Percentiles rank a stretch among this genome's conserved stretches.
These are phyloP conservation scores for Sambucus nigra DNA, from an alignment of 129 eudicot genomes.

Conservation along the genomic window DNA sequence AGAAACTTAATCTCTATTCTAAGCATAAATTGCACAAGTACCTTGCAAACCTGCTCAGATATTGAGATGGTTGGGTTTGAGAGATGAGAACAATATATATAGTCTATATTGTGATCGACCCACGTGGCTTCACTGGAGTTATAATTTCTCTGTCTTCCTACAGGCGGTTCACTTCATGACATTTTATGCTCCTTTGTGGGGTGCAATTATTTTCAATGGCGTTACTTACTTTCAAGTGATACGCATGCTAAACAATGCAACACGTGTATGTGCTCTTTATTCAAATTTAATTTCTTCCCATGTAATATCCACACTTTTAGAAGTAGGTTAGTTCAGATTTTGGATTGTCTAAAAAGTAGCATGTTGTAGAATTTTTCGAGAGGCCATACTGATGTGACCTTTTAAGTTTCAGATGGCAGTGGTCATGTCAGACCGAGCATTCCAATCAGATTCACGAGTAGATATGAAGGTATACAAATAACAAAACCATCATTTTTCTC, in stretches of 20 bases:
- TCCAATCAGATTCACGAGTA: slow-evolving; percentile 63
- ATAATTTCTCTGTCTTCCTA: slow-evolving; percentile 10
- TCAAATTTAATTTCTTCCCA: slow-evolving; percentile 1
- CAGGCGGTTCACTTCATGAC: slow-evolving; percentile 90
- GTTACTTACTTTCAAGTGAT: slow-evolving; percentile 96
- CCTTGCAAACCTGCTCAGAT: no score
- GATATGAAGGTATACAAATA: slow-evolving; percentile 68
- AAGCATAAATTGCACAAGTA: background rate
- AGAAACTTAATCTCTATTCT: background rate
- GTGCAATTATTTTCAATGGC: slow-evolving; percentile 93
- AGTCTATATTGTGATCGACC: background rate
- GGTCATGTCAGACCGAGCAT: slow-evolving; percentile 72
- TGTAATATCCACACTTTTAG: background rate
- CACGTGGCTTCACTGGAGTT: background rate
- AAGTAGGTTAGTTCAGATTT: background rate
- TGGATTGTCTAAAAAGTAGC: background rate
- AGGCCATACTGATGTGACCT: slow-evolving; percentile 8
- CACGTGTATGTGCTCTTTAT: slow-evolving; percentile 62
- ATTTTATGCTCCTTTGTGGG: slow-evolving; percentile 96
- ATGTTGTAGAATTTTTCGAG: no score
- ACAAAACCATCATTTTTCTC: background rate
- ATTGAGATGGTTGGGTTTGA: no score
- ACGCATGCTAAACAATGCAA: slow-evolving; percentile 89
- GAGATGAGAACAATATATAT: no score
- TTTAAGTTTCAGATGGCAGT: slow-evolving; percentile 80